A percentile compares a stretch with the other conserved stretches of the same genome.
Evolutionary conservation across 768 basidiomycete genomes (phyloP).

Genomic region (Chlorophyllum brunneum): DNA sequence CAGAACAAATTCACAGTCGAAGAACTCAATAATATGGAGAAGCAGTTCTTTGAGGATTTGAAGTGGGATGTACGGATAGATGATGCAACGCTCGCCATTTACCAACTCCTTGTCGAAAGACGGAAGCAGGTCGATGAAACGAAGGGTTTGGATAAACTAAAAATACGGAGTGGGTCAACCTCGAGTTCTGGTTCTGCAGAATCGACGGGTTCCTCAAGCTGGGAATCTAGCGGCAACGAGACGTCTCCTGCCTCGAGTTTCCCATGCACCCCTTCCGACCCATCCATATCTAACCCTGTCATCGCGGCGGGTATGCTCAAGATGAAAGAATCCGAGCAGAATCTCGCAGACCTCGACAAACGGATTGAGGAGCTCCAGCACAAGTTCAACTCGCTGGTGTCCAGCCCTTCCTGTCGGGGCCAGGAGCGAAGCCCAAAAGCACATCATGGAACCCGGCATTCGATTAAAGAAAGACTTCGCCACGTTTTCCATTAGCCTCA

Average conservation of each 20-base stretch:
- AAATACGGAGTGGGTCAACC: not conserved
- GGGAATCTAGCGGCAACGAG: not conserved
- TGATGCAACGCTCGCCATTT: conserved; percentile 10
- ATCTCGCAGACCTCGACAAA: not conserved
- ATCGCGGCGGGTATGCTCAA: conserved; percentile 1
- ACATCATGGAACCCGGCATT: conserved; percentile 1
- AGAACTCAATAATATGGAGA: conserved; percentile 6
- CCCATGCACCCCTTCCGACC: conserved; percentile 1
- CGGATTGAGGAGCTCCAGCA: conserved; percentile 9
- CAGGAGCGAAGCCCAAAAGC: not conserved
- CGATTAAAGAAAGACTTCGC: conserved; percentile 2
- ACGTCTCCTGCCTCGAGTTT: not conserved
- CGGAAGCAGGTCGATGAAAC: conserved; percentile 1
- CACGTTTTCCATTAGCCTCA: conserved; percentile 3
- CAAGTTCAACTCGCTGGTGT: not conserved
- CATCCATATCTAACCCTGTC: not conserved
- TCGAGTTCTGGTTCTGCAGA: not conserved
- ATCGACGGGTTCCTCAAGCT: not conserved
- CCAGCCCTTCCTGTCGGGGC: not conserved
- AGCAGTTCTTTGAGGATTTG: conserved; percentile 7
- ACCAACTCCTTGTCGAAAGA: conserved; percentile 1
- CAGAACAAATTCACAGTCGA: conserved; percentile 10
- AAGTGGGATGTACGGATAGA: conserved; percentile 9
- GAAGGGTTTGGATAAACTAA: not conserved
- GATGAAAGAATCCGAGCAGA: conserved; percentile 9